These are phyloP conservation scores for Rosa lucieae DNA, from an alignment of 306 rosid species.

Conservation along the genomic window DNA sequence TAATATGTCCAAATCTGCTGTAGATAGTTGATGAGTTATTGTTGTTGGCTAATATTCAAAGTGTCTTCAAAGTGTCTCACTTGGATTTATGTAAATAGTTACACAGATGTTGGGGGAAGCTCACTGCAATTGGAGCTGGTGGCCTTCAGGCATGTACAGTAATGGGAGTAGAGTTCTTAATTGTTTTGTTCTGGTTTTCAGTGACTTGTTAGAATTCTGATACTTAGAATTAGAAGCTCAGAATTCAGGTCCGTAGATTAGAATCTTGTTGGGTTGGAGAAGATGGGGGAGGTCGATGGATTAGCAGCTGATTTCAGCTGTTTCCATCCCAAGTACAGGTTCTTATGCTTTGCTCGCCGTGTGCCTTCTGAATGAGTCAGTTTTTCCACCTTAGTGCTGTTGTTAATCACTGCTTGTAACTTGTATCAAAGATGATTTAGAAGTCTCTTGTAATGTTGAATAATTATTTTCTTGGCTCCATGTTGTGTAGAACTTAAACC, in stretches of 20 bases:
- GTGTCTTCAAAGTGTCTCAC: constrained; percentile 29
- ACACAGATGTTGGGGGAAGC: constrained; percentile 34
- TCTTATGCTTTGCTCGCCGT: neutral
- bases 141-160: constrained; percentile 57
- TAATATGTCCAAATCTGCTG: constrained; percentile 31
- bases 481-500: neutral
- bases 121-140: constrained; percentile 37
- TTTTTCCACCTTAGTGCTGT: constrained; percentile 11
- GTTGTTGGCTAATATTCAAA: constrained; percentile 30
- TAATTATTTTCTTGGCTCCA: neutral
- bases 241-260: constrained; percentile 18
- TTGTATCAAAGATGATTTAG: constrained; percentile 11
- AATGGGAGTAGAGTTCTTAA: constrained; percentile 28
- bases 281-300: neutral
- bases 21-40: constrained; percentile 25
- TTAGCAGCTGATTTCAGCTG: neutral
- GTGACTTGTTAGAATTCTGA: constrained; percentile 36
- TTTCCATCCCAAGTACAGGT: constrained; percentile 7
- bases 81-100: constrained; percentile 57
- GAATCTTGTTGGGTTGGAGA: neutral
- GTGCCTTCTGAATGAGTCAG: constrained; percentile 4
- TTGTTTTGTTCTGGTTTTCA: constrained; percentile 16
- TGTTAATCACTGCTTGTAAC: constrained; percentile 12
- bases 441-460: neutral
- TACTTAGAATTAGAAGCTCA: constrained; percentile 7